Conservation (phyloP, 805 yeast genomes). For the Helenozyma rhizophorensis region DNA sequence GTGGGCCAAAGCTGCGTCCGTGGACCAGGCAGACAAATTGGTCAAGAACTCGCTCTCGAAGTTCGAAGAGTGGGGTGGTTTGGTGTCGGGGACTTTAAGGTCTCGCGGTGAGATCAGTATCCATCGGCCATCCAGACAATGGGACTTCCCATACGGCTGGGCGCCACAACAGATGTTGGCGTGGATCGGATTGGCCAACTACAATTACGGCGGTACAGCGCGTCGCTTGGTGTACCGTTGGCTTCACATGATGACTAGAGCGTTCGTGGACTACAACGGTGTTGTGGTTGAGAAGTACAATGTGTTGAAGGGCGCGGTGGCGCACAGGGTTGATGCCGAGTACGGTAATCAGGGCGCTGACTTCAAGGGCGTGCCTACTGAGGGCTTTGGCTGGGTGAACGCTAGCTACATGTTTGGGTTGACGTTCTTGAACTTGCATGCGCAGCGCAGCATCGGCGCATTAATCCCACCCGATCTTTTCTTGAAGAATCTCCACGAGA, state of each 20-base stretch:
- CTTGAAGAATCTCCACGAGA: conserved; percentile 36
- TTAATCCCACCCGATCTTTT: conserved; percentile 69
- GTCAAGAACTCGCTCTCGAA: conserved; percentile 55
- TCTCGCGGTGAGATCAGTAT: conserved; percentile 70
- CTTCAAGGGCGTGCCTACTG: conserved; percentile 88
- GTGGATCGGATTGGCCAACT: conserved; percentile 79
- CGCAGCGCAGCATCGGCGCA: conserved; percentile 73
- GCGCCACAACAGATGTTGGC: conserved; percentile 96
- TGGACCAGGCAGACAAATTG: conserved; percentile 63
- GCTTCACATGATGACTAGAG: conserved; percentile 84
- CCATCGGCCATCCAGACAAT: conserved; percentile 82
- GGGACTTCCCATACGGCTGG: conserved; percentile 99
- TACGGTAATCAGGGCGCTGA: conserved; percentile 96
- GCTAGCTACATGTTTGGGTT: conserved; percentile 77
- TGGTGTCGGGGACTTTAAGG: conserved; percentile 75
- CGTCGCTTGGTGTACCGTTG: conserved; percentile 78
- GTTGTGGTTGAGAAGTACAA: conserved; percentile 94
- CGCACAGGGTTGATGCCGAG: conserved; percentile 91
- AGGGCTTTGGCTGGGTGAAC: conserved; percentile 99
- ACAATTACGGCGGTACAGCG: conserved; percentile 63
- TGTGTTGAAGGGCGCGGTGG: conserved; percentile 75
- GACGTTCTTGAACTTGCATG: conserved; percentile 58
- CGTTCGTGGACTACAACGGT: conserved; percentile 89
- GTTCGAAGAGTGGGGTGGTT: conserved; percentile 85
- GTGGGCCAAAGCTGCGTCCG: conserved; percentile 70